Conservation (phyloP, 176 grass and related monocot species). For the Paspalum vaginatum region DNA sequence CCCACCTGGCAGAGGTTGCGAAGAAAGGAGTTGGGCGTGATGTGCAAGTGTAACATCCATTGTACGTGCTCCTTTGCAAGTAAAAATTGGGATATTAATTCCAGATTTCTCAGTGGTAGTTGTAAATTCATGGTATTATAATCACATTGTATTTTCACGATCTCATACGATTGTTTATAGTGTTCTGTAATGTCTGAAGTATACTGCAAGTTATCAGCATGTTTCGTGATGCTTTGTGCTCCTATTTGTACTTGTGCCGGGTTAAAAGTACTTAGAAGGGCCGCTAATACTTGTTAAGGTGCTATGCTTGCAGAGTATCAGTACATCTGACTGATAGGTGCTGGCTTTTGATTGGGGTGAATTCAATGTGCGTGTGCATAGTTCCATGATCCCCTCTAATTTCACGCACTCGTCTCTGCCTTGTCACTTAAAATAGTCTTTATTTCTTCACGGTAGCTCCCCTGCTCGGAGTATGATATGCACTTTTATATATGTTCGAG, state of each 20-base stretch:
- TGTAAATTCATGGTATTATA: slow-evolving; percentile 28
- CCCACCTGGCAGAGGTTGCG: too few species aligned
- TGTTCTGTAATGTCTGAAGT: not conserved
- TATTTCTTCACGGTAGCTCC: not conserved
- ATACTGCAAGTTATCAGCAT: not conserved
- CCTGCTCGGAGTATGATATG: not conserved
- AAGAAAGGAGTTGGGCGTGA: too few species aligned
- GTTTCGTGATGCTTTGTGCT: not conserved
- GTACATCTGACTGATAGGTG: not conserved
- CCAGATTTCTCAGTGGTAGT: not conserved
- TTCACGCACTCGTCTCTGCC: not conserved
- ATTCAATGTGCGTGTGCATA: not conserved
- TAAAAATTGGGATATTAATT: not conserved
- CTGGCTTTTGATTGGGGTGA: not conserved
- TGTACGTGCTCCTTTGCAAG: slow-evolving; percentile 24
- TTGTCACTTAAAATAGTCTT: not conserved
- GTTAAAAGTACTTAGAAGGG: not conserved
- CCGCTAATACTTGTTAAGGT: not conserved
- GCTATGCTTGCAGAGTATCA: not conserved
- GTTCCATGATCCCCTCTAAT: not conserved
- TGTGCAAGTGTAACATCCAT: slow-evolving; percentile 23
- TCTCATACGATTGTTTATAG: not conserved
- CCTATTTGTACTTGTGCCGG: not conserved
- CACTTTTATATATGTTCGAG: not conserved
- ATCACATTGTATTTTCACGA: not conserved